phyloP scores from a whole-genome alignment of 805 yeast genomes.

The Kuraishia capsulata region DNA sequence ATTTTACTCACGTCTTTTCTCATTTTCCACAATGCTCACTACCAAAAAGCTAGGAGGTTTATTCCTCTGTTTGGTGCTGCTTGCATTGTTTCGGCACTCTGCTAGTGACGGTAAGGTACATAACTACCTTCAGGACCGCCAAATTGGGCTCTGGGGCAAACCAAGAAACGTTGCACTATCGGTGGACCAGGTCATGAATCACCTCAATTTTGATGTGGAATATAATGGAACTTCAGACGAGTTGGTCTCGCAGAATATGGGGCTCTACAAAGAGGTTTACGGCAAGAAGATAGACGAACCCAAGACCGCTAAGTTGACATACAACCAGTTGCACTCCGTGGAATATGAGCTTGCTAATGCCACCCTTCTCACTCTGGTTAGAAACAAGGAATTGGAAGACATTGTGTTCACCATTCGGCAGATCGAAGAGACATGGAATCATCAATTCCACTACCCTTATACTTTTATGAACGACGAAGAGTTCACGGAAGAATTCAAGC shows the following conservation, averaged over 20 bases:
- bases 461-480: constrained; percentile 81
- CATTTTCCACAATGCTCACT: too few species aligned
- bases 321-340: constrained; percentile 17
- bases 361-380: constrained; percentile 65
- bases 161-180: too few species aligned
- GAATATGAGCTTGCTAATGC: constrained; percentile 51
- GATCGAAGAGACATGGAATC: constrained; percentile 67
- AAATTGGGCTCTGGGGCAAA: too few species aligned
- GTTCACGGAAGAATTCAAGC: constrained; percentile 70
- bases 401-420: constrained; percentile 48
- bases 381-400: constrained; percentile 53
- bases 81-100: too few species aligned
- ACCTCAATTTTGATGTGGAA: constrained; percentile 14
- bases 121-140: too few species aligned
- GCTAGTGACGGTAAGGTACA: too few species aligned
- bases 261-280: constrained; percentile 22
- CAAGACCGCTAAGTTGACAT: constrained; percentile 20
- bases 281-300: constrained; percentile 24
- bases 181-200: constrained; percentile 15
- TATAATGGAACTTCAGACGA: constrained; percentile 16
- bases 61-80: too few species aligned
- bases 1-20: too few species aligned
- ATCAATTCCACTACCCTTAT: constrained; percentile 81
- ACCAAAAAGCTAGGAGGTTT: too few species aligned
- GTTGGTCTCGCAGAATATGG: constrained; percentile 23